These are phyloP conservation scores for Tolypocladium paradoxum DNA, from an alignment of 2,329 filamentous ascomycete species.

Conservation along the genomic window DNA sequence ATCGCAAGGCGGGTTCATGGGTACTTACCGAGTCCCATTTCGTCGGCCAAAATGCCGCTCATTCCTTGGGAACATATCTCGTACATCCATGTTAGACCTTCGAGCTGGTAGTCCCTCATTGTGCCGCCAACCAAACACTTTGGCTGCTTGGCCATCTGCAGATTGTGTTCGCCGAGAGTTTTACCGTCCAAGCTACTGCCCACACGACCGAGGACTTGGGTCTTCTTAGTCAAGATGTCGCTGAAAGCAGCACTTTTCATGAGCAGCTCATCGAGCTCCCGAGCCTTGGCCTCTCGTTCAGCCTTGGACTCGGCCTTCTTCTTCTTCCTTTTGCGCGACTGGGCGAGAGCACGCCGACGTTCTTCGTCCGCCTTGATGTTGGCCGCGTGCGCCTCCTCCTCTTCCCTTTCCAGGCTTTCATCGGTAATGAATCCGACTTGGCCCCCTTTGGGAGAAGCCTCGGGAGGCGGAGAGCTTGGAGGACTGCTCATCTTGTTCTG, in stretches of 20 bases:
- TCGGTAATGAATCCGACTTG: constrained; percentile 12
- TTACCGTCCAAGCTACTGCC: constrained; percentile 51
- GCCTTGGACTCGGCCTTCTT: constrained; percentile 40
- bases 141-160: constrained; percentile 78
- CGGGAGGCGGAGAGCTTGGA: constrained; percentile 25
- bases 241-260: constrained; percentile 50
- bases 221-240: constrained; percentile 53
- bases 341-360: constrained; percentile 21
- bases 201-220: constrained; percentile 49
- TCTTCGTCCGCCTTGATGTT: constrained; percentile 41
- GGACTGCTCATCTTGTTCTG: constrained; percentile 21
- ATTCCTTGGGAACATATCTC: constrained; percentile 71
- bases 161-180: constrained; percentile 49
- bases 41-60: constrained; percentile 83
- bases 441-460: constrained; percentile 9
- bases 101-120: constrained; percentile 90
- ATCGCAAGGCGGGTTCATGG: neutral
- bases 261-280: constrained; percentile 48
- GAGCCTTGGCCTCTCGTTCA: constrained; percentile 47
- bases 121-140: constrained; percentile 74
- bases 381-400: constrained; percentile 20
- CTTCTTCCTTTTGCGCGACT: constrained; percentile 35
- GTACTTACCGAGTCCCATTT: constrained; percentile 68
- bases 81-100: constrained; percentile 92
- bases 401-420: constrained; percentile 21